Conservation (phyloP, 2,329 filamentous ascomycete genomes). For the Madurella mycetomatis region DNA sequence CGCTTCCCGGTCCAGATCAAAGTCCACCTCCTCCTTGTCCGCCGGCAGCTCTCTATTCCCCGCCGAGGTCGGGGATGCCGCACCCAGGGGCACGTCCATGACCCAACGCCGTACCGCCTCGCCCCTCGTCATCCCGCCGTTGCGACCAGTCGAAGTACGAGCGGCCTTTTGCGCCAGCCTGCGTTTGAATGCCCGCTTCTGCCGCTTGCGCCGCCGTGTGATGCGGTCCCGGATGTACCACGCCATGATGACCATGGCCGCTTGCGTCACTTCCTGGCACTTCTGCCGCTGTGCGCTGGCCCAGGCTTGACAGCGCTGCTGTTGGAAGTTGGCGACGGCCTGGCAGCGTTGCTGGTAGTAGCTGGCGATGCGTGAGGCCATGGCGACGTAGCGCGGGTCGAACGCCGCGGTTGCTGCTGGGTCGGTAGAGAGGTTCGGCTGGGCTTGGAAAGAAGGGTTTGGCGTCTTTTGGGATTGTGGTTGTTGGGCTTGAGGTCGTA, state of each 20-base stretch:
- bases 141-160: slow-evolving; percentile 6
- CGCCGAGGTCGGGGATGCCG: neutral
- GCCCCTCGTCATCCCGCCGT: slow-evolving; percentile 31
- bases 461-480: neutral
- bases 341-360: slow-evolving; percentile 48
- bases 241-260: slow-evolving; percentile 46
- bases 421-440: neutral
- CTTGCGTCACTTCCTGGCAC: slow-evolving; percentile 46
- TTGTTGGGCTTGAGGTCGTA: slow-evolving; percentile 2
- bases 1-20: slow-evolving; percentile 39
- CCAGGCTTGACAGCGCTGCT: slow-evolving; percentile 46
- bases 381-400: slow-evolving; percentile 42
- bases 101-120: slow-evolving; percentile 43
- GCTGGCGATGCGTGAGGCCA: slow-evolving; percentile 44
- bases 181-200: slow-evolving; percentile 39
- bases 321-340: slow-evolving; percentile 44
- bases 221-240: slow-evolving; percentile 48
- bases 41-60: slow-evolving; percentile 10
- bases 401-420: slow-evolving; percentile 1
- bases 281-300: slow-evolving; percentile 43
- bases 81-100: slow-evolving; percentile 25
- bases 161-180: slow-evolving; percentile 35
- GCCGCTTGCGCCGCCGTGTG: slow-evolving; percentile 37
- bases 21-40: slow-evolving; percentile 39
- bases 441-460: neutral